These are phyloP conservation scores for Schwanniomyces occidentalis DNA, from an alignment of 805 yeast species.

Conservation along the genomic window DNA sequence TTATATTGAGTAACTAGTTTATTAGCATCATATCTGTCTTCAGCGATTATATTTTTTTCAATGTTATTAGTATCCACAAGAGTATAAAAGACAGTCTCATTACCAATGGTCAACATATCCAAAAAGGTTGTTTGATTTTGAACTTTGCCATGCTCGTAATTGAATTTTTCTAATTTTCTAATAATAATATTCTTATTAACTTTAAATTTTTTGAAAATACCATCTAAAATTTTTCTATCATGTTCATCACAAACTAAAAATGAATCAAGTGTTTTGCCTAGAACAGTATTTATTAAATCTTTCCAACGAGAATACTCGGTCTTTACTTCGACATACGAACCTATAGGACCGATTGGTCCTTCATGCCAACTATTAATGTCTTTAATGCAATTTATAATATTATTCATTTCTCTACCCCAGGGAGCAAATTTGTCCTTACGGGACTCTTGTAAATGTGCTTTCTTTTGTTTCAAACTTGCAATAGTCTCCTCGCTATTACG, in stretches of 20 bases:
- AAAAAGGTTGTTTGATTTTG: slow-evolving; percentile 43
- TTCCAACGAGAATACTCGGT: slow-evolving; percentile 56
- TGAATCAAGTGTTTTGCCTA: slow-evolving; percentile 53
- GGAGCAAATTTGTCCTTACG: slow-evolving; percentile 43
- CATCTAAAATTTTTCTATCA: slow-evolving; percentile 50
- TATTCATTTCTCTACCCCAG: slow-evolving; percentile 49
- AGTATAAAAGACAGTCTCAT: slow-evolving; percentile 56
- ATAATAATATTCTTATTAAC: slow-evolving; percentile 45
- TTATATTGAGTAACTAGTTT: slow-evolving; percentile 29
- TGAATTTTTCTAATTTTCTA: slow-evolving; percentile 58
- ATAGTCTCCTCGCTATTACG: slow-evolving; percentile 8
- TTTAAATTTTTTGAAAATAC: slow-evolving; percentile 23
- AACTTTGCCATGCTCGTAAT: slow-evolving; percentile 50
- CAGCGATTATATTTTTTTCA: slow-evolving; percentile 58
- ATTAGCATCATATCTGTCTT: slow-evolving; percentile 54
- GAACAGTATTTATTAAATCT: slow-evolving; percentile 55
- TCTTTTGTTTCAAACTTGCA: slow-evolving; percentile 9
- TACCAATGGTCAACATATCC: slow-evolving; percentile 59
- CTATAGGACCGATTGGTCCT: slow-evolving; percentile 81
- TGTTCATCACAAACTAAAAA: slow-evolving; percentile 66
- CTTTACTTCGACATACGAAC: slow-evolving; percentile 58
- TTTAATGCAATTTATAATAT: slow-evolving; percentile 43
- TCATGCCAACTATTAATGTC: slow-evolving; percentile 35
- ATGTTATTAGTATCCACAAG: slow-evolving; percentile 63
- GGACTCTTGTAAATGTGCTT: slow-evolving; percentile 13